A percentile compares a stretch with the other conserved stretches of the same genome.
These are phyloP conservation scores for Serpula lacrymans DNA, from an alignment of 768 basidiomycete genomes.

Conservation along the genomic window DNA sequence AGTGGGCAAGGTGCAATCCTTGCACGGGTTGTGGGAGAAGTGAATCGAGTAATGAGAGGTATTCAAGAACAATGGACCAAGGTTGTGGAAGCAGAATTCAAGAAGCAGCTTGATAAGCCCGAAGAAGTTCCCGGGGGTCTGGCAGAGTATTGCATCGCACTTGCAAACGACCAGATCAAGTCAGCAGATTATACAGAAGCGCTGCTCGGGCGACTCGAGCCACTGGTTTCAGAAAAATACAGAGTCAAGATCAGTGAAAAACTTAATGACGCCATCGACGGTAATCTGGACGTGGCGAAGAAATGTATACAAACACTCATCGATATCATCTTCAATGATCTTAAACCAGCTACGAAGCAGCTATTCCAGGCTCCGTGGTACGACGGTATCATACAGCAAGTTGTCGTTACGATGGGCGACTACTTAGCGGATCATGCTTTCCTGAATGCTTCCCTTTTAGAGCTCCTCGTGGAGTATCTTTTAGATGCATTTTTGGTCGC, in stretches of 20 bases:
- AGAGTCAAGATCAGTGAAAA: conserved; percentile 75
- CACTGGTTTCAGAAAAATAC: conserved; percentile 93
- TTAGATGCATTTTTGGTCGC: conserved; percentile 86
- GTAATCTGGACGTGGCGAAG: conserved; percentile 97
- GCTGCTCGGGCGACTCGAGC: conserved; percentile 80
- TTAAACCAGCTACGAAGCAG: conserved; percentile 80
- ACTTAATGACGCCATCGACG: conserved; percentile 95
- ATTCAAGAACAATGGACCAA: conserved; percentile 88
- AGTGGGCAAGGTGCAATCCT: conserved; percentile 95
- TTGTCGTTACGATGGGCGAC: conserved; percentile 93
- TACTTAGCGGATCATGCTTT: conserved; percentile 94
- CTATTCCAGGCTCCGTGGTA: conserved; percentile 90
- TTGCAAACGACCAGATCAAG: conserved; percentile 97
- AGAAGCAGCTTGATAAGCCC: conserved; percentile 83
- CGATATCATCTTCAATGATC: conserved; percentile 91
- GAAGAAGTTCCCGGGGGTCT: conserved; percentile 86
- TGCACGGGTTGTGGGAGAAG: conserved; percentile 84
- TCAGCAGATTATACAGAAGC: conserved; percentile 92
- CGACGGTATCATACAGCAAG: conserved; percentile 80
- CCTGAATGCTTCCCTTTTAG: conserved; percentile 87
- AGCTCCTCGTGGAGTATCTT: conserved; percentile 89
- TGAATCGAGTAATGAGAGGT: conserved; percentile 83
- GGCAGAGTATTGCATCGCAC: conserved; percentile 93
- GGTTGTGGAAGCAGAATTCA: conserved; percentile 78
- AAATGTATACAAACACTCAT: conserved; percentile 94